Conservation (phyloP, 2,329 filamentous ascomycete genomes). For the Botrytis deweyae region DNA sequence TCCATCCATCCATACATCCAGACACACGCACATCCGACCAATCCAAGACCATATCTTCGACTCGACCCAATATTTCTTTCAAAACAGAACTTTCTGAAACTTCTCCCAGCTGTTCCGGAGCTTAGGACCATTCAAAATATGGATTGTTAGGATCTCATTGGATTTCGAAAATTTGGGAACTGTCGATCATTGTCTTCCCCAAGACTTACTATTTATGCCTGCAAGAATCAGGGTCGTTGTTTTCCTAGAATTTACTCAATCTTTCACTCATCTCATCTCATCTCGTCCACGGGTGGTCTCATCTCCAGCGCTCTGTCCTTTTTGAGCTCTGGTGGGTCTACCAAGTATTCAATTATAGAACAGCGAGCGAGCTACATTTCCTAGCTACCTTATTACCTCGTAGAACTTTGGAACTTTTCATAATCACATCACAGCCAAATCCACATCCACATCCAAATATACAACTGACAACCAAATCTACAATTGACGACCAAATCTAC, state of each 20-base stretch:
- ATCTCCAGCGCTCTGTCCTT: background rate
- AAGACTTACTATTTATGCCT: background rate
- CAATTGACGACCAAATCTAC: background rate
- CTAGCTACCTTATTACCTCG: background rate
- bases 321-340: conserved; percentile 1
- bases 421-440: background rate
- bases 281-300: background rate
- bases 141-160: conserved; percentile 1
- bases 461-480: background rate
- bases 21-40: background rate
- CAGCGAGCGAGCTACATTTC: background rate
- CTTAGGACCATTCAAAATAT: background rate
- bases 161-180: background rate
- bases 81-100: conserved; percentile 9
- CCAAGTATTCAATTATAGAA: background rate
- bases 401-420: background rate
- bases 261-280: background rate
- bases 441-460: background rate
- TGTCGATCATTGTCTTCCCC: conserved; percentile 7
- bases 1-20: background rate
- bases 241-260: background rate
- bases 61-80: background rate
- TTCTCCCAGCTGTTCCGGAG: background rate
- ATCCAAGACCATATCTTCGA: background rate
- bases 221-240: background rate